phyloP scores from a whole-genome alignment of 805 yeast genomes.

The Ogataea paradorogensis region DNA sequence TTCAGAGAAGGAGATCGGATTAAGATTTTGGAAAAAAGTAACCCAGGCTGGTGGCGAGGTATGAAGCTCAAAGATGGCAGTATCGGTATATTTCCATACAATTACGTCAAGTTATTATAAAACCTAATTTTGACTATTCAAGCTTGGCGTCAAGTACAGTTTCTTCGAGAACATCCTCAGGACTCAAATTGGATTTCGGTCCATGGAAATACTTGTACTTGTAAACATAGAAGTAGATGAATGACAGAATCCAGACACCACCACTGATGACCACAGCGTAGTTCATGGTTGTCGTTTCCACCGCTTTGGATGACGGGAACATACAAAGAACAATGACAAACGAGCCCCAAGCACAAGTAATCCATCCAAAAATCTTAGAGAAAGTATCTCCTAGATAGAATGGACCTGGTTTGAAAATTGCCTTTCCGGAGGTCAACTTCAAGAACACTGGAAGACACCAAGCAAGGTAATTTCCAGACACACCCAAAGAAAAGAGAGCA shows the following conservation, averaged over 20 bases:
- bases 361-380: constrained; percentile 40
- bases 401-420: constrained; percentile 60
- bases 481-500: constrained; percentile 65
- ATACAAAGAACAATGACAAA: constrained; percentile 55
- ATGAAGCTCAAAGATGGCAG: constrained; percentile 35
- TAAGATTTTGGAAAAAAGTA: constrained; percentile 34
- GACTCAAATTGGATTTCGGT: constrained; percentile 35
- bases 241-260: constrained; percentile 54
- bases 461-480: constrained; percentile 61
- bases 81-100: constrained; percentile 45
- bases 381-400: constrained; percentile 58
- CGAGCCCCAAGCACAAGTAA: constrained; percentile 47
- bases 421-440: constrained; percentile 47
- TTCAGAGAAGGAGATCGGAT: constrained; percentile 44
- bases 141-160: constrained; percentile 1
- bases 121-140: not conserved
- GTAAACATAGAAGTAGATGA: constrained; percentile 47
- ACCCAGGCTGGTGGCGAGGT: constrained; percentile 52
- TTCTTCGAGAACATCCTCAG: constrained; percentile 14
- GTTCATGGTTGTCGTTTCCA: constrained; percentile 54
- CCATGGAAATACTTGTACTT: constrained; percentile 57
- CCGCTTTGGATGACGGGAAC: constrained; percentile 52
- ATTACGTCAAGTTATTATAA: constrained; percentile 36
- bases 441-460: constrained; percentile 61
- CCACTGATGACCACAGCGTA: constrained; percentile 64